These are phyloP conservation scores for Aphanomyces cochlioides DNA, from an alignment of 352 stramenopile genomes.

Conservation along the genomic window DNA sequence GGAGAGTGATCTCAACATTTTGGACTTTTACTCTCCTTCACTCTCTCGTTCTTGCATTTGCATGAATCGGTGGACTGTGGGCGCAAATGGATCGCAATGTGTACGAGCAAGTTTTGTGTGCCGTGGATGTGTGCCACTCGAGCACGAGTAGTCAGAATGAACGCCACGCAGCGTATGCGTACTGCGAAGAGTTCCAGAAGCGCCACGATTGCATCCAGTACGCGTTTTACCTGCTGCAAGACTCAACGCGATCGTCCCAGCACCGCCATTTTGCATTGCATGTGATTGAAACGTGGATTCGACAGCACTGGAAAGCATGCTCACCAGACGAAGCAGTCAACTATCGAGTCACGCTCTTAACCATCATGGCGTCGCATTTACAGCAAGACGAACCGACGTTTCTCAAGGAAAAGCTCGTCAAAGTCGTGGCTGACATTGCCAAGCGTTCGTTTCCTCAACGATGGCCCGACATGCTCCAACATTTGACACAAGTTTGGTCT, in stretches of 20 bases:
- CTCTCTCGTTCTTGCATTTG: slow-evolving; percentile 4
- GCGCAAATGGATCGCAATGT: slow-evolving; percentile 54
- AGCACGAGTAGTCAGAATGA: slow-evolving; percentile 43
- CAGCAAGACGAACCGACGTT: slow-evolving; percentile 53
- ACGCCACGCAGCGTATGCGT: slow-evolving; percentile 56
- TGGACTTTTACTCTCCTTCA: neutral
- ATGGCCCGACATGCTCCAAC: slow-evolving; percentile 61
- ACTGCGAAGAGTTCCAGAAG: slow-evolving; percentile 72
- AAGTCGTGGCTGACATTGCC: slow-evolving; percentile 62
- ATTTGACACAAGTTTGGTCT: slow-evolving; percentile 62
- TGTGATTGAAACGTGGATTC: slow-evolving; percentile 65
- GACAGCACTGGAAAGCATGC: slow-evolving; percentile 53
- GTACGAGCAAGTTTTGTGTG: slow-evolving; percentile 69
- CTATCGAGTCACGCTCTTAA: slow-evolving; percentile 55
- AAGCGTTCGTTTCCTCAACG: slow-evolving; percentile 82
- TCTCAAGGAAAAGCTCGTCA: slow-evolving; percentile 73
- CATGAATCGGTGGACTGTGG: slow-evolving; percentile 15
- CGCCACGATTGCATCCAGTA: slow-evolving; percentile 65
- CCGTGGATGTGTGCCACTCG: slow-evolving; percentile 70
- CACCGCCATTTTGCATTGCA: slow-evolving; percentile 78
- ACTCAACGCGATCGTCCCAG: slow-evolving; percentile 31
- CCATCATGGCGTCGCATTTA: slow-evolving; percentile 38
- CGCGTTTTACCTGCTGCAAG: slow-evolving; percentile 47
- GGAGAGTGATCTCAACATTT: too few species aligned
- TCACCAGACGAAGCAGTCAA: slow-evolving; percentile 43